A percentile compares a stretch with the other conserved stretches of the same genome.
These are phyloP conservation scores for Colletotrichum endophyticum DNA, from an alignment of 2,329 filamentous ascomycete species.

Conservation along the genomic window DNA sequence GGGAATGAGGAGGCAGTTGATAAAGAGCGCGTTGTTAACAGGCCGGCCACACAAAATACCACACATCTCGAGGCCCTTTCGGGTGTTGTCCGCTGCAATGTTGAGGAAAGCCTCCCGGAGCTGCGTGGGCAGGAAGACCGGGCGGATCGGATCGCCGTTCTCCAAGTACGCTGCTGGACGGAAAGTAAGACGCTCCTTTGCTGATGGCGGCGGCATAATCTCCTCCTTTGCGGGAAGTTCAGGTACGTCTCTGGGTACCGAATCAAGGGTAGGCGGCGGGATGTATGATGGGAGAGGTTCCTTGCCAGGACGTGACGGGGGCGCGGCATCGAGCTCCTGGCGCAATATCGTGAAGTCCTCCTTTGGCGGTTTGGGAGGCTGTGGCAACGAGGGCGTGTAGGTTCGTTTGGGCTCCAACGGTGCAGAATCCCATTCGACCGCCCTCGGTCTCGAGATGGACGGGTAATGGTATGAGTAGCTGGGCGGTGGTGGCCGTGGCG, in stretches of 20 bases:
- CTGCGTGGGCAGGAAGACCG: conserved; percentile 81
- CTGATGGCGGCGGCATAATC: conserved; percentile 27
- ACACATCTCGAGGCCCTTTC: conserved; percentile 87
- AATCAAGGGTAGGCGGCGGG: background rate
- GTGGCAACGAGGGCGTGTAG: conserved; percentile 24
- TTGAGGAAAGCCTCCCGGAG: conserved; percentile 78
- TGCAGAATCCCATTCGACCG: conserved; percentile 47
- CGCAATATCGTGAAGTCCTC: conserved; percentile 19
- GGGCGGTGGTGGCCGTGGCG: conserved; percentile 2
- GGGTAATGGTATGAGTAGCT: conserved; percentile 58
- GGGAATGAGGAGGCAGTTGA: conserved; percentile 86
- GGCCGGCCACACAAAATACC: conserved; percentile 91
- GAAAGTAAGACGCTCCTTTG: conserved; percentile 74
- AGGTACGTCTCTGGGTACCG: conserved; percentile 26
- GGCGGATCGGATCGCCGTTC: conserved; percentile 83
- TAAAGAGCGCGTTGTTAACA: conserved; percentile 92
- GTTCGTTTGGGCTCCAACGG: conserved; percentile 16
- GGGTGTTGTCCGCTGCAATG: conserved; percentile 78
- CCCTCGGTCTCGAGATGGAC: conserved; percentile 56
- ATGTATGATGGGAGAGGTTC: conserved; percentile 7
- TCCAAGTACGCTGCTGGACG: conserved; percentile 87
- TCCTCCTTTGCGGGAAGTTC: conserved; percentile 41
- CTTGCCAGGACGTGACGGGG: conserved; percentile 10
- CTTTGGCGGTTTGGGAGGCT: conserved; percentile 38
- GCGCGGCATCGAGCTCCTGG: conserved; percentile 10